A percentile compares a stretch with the other conserved stretches of the same genome.
Conservation (phyloP, 257 asterid species). For the Osmanthus fragrans region DNA sequence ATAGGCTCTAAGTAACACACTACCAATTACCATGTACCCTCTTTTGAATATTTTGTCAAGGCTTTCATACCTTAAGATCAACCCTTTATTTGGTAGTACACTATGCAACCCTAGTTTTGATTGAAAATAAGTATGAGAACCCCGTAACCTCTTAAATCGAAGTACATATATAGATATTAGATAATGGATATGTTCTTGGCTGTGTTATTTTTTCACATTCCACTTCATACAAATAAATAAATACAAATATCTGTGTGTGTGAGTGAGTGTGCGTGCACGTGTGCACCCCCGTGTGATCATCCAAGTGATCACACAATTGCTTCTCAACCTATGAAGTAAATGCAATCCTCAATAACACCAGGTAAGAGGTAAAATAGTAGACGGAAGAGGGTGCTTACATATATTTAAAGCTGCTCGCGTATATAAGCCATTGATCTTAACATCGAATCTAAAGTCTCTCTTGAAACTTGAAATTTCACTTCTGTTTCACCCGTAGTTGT, state of each 20-base stretch:
- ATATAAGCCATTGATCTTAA: constrained; percentile 77
- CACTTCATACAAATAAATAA: background rate
- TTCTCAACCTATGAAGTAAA: background rate
- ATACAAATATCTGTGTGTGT: background rate
- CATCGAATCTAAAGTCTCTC: constrained; percentile 74
- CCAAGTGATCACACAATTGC: background rate
- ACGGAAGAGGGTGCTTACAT: constrained; percentile 40
- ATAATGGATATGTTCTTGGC: background rate
- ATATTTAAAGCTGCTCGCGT: constrained; percentile 63
- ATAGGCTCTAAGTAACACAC: background rate
- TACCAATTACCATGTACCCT: background rate
- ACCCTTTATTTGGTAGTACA: background rate
- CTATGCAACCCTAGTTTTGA: background rate
- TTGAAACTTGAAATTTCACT: constrained; percentile 83
- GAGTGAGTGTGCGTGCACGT: too few species aligned
- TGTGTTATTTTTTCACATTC: background rate
- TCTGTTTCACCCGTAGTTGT: constrained; percentile 68
- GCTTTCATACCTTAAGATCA: background rate
- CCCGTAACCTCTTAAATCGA: background rate
- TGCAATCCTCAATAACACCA: constrained; percentile 4
- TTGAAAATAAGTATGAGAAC: background rate
- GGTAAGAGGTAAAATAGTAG: background rate
- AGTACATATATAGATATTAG: background rate
- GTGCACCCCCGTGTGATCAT: background rate
- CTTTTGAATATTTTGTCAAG: background rate